phyloP scores from a whole-genome alignment of 106 monocot genomes.

The Hemerocallis citrina region DNA sequence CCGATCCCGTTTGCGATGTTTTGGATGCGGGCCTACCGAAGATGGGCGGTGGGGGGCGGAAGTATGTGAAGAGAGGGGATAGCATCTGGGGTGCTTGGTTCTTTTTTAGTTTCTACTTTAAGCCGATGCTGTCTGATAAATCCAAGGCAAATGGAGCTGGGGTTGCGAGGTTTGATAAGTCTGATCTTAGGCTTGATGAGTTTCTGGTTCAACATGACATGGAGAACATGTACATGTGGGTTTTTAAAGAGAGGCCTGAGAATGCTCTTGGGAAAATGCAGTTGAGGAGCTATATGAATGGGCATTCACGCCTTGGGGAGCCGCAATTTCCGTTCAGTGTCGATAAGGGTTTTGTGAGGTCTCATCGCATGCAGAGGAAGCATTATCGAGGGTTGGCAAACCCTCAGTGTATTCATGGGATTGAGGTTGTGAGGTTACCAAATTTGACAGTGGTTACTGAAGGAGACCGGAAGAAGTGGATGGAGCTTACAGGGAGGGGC shows the following conservation, averaged over 20 bases:
- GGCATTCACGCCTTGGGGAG: constrained; percentile 45
- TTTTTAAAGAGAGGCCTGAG: constrained; percentile 76
- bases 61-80: constrained; percentile 57
- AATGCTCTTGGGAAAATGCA: constrained; percentile 65
- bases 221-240: constrained; percentile 98
- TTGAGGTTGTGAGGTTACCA: constrained; percentile 38
- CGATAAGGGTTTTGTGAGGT: constrained; percentile 47
- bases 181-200: constrained; percentile 56
- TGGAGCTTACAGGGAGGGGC: constrained; percentile 47
- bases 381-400: constrained; percentile 51
- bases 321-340: constrained; percentile 45
- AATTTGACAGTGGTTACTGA: constrained; percentile 28
- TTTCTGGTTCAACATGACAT: constrained; percentile 85
- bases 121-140: constrained; percentile 51
- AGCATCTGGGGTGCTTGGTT: constrained; percentile 86
- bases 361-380: constrained; percentile 51
- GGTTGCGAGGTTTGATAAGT: constrained; percentile 38
- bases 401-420: constrained; percentile 56
- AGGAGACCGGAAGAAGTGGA: constrained; percentile 38
- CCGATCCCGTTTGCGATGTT: constrained; percentile 35
- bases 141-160: constrained; percentile 41
- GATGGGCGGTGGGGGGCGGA: constrained; percentile 13
- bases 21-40: constrained; percentile 41
- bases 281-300: constrained; percentile 52
- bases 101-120: constrained; percentile 82